Evolutionary conservation across 345 rosid genomes (phyloP), one percentile per base, ranked within the genome.

Genomic region (Hevea brasiliensis): DNA sequence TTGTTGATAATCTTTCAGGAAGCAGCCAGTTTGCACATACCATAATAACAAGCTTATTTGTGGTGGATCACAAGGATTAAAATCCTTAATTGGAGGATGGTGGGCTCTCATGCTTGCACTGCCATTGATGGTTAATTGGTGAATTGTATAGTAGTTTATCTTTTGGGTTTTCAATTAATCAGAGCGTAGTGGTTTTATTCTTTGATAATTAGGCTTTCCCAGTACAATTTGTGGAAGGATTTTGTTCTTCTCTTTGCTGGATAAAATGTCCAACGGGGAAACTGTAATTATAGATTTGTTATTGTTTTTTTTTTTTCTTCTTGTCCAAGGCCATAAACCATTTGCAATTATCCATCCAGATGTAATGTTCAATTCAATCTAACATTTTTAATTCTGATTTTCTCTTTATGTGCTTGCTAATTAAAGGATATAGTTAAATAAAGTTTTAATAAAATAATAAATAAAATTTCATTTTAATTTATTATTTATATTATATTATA

Each of bases 1-100:
- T 48, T 48, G 14, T 12, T 71, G 32, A 45, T 72, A 4, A 15
- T 75, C n/a, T n/a, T 76, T 26, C 81, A 91, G 96, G 87, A 77
- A 85, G 51, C 89, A 76, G 53, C 59, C 73, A 17, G 90, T 85
- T 44, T 94, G 98, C 84, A 84, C 94, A 6, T 92, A 90, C 71
- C 97, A 90, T 69, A 68, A 90, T 48, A 74, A 83, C 73, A 89
- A 82, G 86, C 81, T 94, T 15, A 51, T 54, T n/a, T 94, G 98
- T 79, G 61, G 80, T 35, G 89, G 85, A 77, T 80, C 85, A 17
- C 66, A 72, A 41, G 83, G 83, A 67, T 11, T 80, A 6, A 85
- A 40, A 65, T 80, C 71, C 2, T 26, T 76, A 68, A 65, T 50
- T 41, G 88, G 86, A 57, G 75, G 73, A 75, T 80, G 84, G 80